Percentiles rank a stretch among this genome's conserved stretches.
These are phyloP conservation scores for Pelargonium myrrhifolium DNA, from an alignment of 441 rosid species.

Conservation along the genomic window DNA sequence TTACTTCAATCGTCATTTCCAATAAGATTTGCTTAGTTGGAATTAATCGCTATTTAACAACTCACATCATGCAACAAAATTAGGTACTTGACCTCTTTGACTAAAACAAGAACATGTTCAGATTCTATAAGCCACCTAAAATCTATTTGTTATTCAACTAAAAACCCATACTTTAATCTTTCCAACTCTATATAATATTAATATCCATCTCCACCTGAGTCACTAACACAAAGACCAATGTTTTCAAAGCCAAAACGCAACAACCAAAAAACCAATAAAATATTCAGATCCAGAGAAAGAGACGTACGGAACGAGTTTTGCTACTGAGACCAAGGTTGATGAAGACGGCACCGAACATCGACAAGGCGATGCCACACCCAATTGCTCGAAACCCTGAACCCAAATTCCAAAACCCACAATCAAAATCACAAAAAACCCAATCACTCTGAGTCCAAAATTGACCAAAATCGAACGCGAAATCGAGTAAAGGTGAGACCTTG, in stretches of 20 bases:
- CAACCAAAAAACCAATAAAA: background rate
- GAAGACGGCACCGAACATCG: slow-evolving; percentile 38
- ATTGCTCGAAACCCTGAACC: slow-evolving; percentile 70
- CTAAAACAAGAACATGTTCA: too few relatives aligned
- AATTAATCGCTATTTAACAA: too few relatives aligned
- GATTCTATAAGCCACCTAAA: too few relatives aligned
- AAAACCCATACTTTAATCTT: too few relatives aligned
- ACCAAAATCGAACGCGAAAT: background rate
- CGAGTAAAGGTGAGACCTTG: slow-evolving; percentile 31
- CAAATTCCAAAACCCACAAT: background rate
- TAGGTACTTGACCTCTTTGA: too few relatives aligned
- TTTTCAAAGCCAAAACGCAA: background rate
- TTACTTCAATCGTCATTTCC: too few relatives aligned
- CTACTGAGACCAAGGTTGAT: slow-evolving; percentile 56
- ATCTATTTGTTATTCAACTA: too few relatives aligned
- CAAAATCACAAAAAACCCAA: background rate
- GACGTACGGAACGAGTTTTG: slow-evolving; percentile 66
- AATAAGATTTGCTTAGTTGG: too few relatives aligned
- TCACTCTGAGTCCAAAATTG: background rate
- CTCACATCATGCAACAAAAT: too few relatives aligned
- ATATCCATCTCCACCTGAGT: too few relatives aligned
- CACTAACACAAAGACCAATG: too few relatives aligned
- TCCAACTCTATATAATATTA: too few relatives aligned
- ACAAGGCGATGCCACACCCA: slow-evolving; percentile 47
- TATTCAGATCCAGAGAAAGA: background rate